A percentile compares a stretch with the other conserved stretches of the same genome.
phyloP scores from a whole-genome alignment of 1,139 yeast species.

The Hemisphaericaspora xylanilytica region DNA sequence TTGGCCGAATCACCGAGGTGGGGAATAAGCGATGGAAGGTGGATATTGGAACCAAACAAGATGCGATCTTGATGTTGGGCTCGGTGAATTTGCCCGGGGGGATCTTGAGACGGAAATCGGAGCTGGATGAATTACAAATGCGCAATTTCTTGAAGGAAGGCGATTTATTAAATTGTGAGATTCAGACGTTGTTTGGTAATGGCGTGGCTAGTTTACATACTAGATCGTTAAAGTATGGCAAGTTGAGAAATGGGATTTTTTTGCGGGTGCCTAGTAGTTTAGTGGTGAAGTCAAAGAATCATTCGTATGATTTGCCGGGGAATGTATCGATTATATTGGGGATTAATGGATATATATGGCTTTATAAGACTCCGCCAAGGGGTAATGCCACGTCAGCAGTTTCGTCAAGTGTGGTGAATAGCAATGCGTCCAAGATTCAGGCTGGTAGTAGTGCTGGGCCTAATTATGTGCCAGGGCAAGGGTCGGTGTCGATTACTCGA shows the following conservation, averaged over 20 bases:
- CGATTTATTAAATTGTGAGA: conserved; percentile 94
- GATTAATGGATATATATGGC: conserved; percentile 93
- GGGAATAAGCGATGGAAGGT: conserved; percentile 96
- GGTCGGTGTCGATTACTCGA: conserved; percentile 71
- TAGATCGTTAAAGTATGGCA: conserved; percentile 91
- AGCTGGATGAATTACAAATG: conserved; percentile 96
- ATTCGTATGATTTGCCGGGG: conserved; percentile 84
- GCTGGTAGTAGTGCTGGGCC: conserved; percentile 52
- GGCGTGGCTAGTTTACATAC: conserved; percentile 96
- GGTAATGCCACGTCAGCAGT: conserved; percentile 11
- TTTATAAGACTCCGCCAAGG: conserved; percentile 60
- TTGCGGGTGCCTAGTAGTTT: conserved; percentile 78
- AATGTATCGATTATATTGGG: conserved; percentile 88
- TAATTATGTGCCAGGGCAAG: conserved; percentile 40
- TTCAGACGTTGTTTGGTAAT: conserved; percentile 82
- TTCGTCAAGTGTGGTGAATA: conserved; percentile 23
- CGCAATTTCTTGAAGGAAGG: conserved; percentile 92
- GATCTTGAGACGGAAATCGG: conserved; percentile 86
- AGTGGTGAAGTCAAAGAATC: conserved; percentile 81
- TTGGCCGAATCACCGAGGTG: conserved; percentile 93
- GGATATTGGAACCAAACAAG: conserved; percentile 90
- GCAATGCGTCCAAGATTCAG: conserved; percentile 21
- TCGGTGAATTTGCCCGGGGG: conserved; percentile 98
- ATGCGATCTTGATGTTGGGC: conserved; percentile 89
- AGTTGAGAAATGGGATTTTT: conserved; percentile 86